These are phyloP conservation scores for Tricholoma sp. DNA, from an alignment of 768 basidiomycete genomes.

Conservation along the genomic window DNA sequence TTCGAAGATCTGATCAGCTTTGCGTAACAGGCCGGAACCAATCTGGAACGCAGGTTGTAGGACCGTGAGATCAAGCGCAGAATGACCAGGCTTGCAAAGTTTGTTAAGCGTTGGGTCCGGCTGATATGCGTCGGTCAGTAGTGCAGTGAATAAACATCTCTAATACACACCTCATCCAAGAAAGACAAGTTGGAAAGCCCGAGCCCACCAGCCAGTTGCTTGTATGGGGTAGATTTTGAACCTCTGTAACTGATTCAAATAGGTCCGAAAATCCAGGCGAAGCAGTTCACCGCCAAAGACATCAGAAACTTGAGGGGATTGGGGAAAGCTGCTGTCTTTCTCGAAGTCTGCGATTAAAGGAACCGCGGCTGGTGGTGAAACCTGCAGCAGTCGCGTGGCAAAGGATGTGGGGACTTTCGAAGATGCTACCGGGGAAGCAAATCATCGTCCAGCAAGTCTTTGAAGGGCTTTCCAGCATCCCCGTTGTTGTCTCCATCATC, in stretches of 20 bases:
- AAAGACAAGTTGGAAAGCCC: slow-evolving; percentile 6
- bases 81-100: slow-evolving; percentile 17
- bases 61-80: slow-evolving; percentile 47
- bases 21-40: slow-evolving; percentile 44
- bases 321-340: slow-evolving; percentile 34
- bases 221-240: slow-evolving; percentile 15
- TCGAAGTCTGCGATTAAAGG: slow-evolving; percentile 21
- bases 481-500: slow-evolving; percentile 18
- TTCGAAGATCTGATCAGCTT: slow-evolving; percentile 72
- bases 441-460: slow-evolving; percentile 33
- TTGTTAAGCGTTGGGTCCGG: slow-evolving; percentile 21
- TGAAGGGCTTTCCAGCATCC: slow-evolving; percentile 28
- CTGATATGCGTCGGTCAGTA: slow-evolving; percentile 8
- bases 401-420: slow-evolving; percentile 32
- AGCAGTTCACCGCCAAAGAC: slow-evolving; percentile 23
- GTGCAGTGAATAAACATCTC: not conserved
- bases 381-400: slow-evolving; percentile 36
- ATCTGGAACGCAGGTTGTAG: slow-evolving; percentile 60
- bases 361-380: slow-evolving; percentile 23
- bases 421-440: slow-evolving; percentile 28
- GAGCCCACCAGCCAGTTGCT: not conserved
- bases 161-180: slow-evolving; percentile 20
- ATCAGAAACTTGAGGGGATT: slow-evolving; percentile 31
- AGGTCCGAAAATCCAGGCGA: slow-evolving; percentile 47
- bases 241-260: slow-evolving; percentile 41